Percentiles rank a stretch among this genome's conserved stretches.
phyloP scores from a whole-genome alignment of 768 basidiomycete species.

The Boletus bicolor region DNA sequence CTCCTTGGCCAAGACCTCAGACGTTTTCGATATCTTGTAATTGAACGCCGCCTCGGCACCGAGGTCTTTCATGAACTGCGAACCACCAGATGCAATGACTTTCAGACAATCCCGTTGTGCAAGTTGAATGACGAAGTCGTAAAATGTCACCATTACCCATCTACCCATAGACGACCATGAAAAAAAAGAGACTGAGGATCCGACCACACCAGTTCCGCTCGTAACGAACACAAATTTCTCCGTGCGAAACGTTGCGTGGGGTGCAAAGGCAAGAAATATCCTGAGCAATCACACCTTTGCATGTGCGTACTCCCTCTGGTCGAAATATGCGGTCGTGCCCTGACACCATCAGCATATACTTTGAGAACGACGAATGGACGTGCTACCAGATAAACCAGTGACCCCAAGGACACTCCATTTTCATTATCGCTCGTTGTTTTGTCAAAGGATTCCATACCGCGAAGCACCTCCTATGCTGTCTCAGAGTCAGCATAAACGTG shows the following conservation, averaged over 20 bases:
- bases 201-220: conserved; percentile 46
- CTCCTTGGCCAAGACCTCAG: conserved; percentile 52
- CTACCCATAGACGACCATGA: background rate
- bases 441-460: background rate
- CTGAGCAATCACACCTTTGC: conserved; percentile 32
- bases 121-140: conserved; percentile 44
- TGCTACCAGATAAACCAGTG: conserved; percentile 20
- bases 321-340: conserved; percentile 28
- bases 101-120: conserved; percentile 48
- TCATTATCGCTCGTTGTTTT: conserved; percentile 20
- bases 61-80: conserved; percentile 48
- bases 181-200: conserved; percentile 37
- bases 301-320: conserved; percentile 20
- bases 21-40: conserved; percentile 56
- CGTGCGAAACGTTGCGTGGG: conserved; percentile 24
- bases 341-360: background rate
- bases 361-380: conserved; percentile 1
- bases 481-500: background rate
- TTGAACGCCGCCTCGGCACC: conserved; percentile 69
- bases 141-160: background rate
- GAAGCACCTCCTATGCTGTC: background rate
- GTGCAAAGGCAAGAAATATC: background rate
- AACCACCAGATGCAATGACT: conserved; percentile 66
- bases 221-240: conserved; percentile 48
- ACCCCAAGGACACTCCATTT: conserved; percentile 21